Base-by-base conservation (phyloP, 495 filamentous ascomycete species). In the Neurospora discreta region DNA sequence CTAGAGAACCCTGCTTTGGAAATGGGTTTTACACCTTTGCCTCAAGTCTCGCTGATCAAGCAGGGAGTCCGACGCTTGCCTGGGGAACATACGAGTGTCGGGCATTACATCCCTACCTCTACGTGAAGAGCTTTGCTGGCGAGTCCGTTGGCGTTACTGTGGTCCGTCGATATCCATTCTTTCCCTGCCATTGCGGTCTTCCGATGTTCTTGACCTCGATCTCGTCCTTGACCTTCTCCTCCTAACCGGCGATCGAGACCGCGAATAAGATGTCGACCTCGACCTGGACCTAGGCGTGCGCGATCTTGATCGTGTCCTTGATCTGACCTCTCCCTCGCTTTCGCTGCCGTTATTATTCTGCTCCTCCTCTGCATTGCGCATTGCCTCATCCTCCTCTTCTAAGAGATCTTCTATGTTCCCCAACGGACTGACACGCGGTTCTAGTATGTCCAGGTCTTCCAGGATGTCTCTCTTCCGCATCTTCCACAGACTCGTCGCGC, bases 401-500 rank as follows among this genome's bases (percentile, higher is more conserved):
- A 97, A 86, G 78, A 97, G 82, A 72, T 91, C 93, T 74, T 98
- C 94, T 73, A 98, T 82, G 80, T 97, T 93, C 33, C 90, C 92
- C 71, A 99, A 78, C 42, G 92, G 90, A 83, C 95, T 98, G 33
- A 91, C 86, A 71, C 95, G 88, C 74, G 92, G 89, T 74, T 98
- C 96, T 77, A 99, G 76, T 75, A 94, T 74, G 68, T 95, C 95
- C 77, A 94, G 78, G 82, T 99, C 95, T 85, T 99, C 96, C 79
- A 99, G 78, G 70, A 92, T 85, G 72, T 90, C 87, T 76, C 95
- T 85, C 71, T 88, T 89, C 11, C 94, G 91, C 82, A 99, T 85
- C 84, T 97, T 96, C 90, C 93, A 96, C 71, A 99, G 77, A 77
- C 90, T 96, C 11, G 97, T 98, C 65, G 90, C 94, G 75, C 94